phyloP scores from a whole-genome alignment of 2,329 filamentous ascomycete species.

The Trematosphaeria pertusa region DNA sequence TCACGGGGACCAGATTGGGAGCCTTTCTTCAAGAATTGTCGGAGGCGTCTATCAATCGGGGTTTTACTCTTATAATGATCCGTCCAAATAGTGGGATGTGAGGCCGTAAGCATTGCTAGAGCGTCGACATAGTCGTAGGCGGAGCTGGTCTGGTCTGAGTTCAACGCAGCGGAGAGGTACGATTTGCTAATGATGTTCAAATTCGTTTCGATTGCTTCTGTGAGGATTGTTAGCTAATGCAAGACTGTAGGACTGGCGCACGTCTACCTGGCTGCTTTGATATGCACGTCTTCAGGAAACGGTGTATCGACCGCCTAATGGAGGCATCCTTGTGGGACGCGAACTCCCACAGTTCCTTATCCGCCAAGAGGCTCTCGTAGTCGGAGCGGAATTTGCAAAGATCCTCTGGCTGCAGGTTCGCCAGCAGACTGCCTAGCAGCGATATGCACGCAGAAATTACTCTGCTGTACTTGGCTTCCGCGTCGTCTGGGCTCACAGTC shows the following conservation, averaged over 20 bases:
- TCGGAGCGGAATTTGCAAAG: conserved; percentile 65
- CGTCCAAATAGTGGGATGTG: conserved; percentile 76
- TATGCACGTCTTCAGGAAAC: conserved; percentile 61
- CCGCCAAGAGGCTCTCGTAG: conserved; percentile 71
- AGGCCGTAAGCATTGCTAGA: conserved; percentile 69
- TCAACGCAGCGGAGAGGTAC: conserved; percentile 78
- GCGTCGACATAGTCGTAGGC: conserved; percentile 73
- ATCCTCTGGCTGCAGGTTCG: conserved; percentile 56
- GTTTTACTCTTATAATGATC: conserved; percentile 66
- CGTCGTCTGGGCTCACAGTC: conserved; percentile 82
- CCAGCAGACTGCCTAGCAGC: conserved; percentile 62
- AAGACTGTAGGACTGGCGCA: not conserved
- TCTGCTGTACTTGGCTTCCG: conserved; percentile 82
- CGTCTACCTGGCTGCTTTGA: conserved; percentile 52
- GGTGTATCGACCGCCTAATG: conserved; percentile 65
- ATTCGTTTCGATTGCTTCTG: conserved; percentile 43
- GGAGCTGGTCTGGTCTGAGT: conserved; percentile 75
- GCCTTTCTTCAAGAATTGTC: conserved; percentile 78
- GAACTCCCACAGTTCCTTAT: conserved; percentile 67
- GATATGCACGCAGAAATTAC: conserved; percentile 70
- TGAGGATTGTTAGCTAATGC: not conserved
- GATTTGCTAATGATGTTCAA: conserved; percentile 67
- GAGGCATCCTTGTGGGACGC: conserved; percentile 62
- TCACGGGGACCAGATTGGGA: conserved; percentile 76
- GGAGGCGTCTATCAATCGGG: conserved; percentile 64